Evolutionary conservation across 2,329 filamentous ascomycete species (phyloP).

Genomic region (Claviceps fusiformis): DNA sequence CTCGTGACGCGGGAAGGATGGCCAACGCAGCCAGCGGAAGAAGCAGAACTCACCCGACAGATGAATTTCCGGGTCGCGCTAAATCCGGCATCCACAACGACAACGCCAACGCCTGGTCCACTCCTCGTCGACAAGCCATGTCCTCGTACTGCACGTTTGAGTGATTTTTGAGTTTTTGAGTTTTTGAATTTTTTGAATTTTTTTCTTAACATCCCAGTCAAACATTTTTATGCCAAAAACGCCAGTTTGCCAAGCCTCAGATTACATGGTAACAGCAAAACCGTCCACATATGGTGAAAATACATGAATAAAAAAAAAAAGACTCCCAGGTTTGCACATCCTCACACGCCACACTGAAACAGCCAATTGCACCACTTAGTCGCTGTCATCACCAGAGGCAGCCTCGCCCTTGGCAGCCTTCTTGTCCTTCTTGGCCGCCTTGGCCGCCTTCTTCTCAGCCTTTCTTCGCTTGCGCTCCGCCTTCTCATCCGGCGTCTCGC

Average conservation of each 20-base stretch:
- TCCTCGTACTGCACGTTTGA: no score
- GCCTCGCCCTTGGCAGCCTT: conserved; percentile 38
- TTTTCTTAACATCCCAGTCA: no score
- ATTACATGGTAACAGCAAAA: conserved; percentile 10
- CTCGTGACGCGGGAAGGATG: no score
- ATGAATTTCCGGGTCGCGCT: no score
- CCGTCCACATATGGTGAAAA: conserved; percentile 4
- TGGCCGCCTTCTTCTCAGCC: conserved; percentile 46
- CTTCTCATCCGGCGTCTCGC: conserved; percentile 58
- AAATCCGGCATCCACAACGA: no score
- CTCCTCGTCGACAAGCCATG: no score
- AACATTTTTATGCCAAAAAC: conserved; percentile 12
- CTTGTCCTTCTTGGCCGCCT: conserved; percentile 43
- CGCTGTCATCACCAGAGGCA: conserved; percentile 30
- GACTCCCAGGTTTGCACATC: background rate
- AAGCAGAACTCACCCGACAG: no score
- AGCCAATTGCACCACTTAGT: conserved; percentile 2
- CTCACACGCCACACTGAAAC: background rate
- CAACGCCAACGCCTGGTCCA: no score
- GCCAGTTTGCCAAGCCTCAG: conserved; percentile 10
- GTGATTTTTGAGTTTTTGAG: no score
- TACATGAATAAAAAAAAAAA: background rate
- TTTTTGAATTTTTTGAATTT: no score
- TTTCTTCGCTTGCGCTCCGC: conserved; percentile 46
- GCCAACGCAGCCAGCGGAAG: no score